Evolutionary conservation across 1,139 yeast species (phyloP).

Genomic region (Sugiyamaella paludigena): DNA sequence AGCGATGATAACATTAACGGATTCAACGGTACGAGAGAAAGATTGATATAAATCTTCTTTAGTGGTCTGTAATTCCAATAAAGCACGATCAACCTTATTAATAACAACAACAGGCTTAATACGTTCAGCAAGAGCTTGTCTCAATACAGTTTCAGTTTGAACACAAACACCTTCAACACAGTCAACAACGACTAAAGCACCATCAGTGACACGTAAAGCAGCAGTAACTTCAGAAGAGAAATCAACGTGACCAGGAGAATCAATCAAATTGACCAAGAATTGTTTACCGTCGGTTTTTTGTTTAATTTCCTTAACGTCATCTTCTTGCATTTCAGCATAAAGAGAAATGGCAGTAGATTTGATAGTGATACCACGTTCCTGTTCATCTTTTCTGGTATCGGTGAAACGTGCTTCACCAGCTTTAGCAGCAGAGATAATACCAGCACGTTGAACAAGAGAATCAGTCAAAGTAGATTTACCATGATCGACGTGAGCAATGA

Average conservation of each 20-base stretch:
- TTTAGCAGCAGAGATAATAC: slow-evolving; percentile 99
- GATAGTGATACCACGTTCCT: slow-evolving; percentile 99
- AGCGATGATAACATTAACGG: slow-evolving; percentile 96
- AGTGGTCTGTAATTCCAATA: slow-evolving; percentile 97
- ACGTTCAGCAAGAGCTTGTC: slow-evolving; percentile 99
- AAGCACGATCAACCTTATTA: slow-evolving; percentile 99
- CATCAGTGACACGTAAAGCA: slow-evolving; percentile 99
- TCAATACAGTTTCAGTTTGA: slow-evolving; percentile 99
- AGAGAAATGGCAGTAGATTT: slow-evolving; percentile 98
- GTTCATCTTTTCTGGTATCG: slow-evolving; percentile 99
- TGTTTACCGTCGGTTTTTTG: slow-evolving; percentile 94
- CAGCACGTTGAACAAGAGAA: slow-evolving; percentile 98
- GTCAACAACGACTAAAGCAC: slow-evolving; percentile 99
- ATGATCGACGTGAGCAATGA: slow-evolving; percentile 99
- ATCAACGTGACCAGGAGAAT: slow-evolving; percentile 99
- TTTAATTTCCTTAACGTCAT: slow-evolving; percentile 90
- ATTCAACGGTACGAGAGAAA: slow-evolving; percentile 97
- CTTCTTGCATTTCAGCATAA: slow-evolving; percentile 85
- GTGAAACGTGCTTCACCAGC: slow-evolving; percentile 99
- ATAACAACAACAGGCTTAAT: slow-evolving; percentile 97
- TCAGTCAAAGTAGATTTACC: slow-evolving; percentile 99
- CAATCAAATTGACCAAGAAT: slow-evolving; percentile 96
- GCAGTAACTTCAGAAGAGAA: slow-evolving; percentile 99
- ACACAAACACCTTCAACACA: slow-evolving; percentile 99
- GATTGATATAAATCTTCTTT: slow-evolving; percentile 99